Base-by-base conservation (phyloP, 2,329 filamentous ascomycete genomes). In the Sphaerulina vaccinii region DNA sequence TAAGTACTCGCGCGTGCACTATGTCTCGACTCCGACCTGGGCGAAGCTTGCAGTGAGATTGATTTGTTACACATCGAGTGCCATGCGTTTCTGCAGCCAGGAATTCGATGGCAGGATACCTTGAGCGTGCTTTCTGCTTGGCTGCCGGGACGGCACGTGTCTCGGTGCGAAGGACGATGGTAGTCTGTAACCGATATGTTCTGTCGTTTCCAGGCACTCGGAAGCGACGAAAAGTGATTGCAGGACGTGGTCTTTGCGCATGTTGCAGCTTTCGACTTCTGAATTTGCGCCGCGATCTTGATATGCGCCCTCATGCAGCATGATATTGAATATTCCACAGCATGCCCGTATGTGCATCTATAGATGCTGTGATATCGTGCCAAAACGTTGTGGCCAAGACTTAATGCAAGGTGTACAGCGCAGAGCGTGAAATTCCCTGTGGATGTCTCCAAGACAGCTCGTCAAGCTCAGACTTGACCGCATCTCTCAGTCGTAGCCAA, bases 141-240 rank as follows among this genome's bases (percentile, higher is more conserved):
- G n/a, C n/a, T n/a, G 13, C 27, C 27, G 13, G 27, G 27, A 32
- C 13, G 7, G 27, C 27, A 19, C 5, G 35, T 37, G 35, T 37
- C 35, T 16, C 35, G 35, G 35, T 37, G 35, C 35, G 18, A 37
- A 37, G n/a, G n/a, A 22, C 27, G 22, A 10, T 36, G 13, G 32
- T 24, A 13, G 10, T 15, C 8, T 10, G 27, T 21, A 16, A 19
- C 19, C n/a, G 32, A 37, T 19, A 33, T 23, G 32, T 19, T 15
- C 9, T 41, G 22, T 37, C 23, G 19, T 7, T 19, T 39, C 41
- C 49, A 37, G 18, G 19, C 24, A 32, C 16, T 23, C 38, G 35
- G 49, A 47, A 52, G 36, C 49, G 43, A 52, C 49, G 36, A 52
- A 42, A 52, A 47, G 36, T 36, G 43, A 29, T 18, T 52, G 43